Evolutionary conservation across 2,329 filamentous ascomycete genomes (phyloP).

Genomic region (Colletotrichum chrysophilum): DNA sequence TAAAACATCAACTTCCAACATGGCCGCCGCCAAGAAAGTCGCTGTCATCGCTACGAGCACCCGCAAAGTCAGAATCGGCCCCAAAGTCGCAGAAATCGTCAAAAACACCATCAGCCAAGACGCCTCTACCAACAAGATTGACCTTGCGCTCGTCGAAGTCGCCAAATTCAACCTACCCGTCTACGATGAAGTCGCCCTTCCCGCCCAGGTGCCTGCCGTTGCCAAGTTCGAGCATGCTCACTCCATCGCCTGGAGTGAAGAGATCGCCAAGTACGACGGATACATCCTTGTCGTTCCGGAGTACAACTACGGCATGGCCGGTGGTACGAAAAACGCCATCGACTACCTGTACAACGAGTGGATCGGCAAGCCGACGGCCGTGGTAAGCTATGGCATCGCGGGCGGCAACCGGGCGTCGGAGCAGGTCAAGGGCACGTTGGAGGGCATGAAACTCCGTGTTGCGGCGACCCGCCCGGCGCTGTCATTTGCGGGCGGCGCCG

Average conservation of each 20-base stretch:
- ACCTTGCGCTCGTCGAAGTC: conserved; percentile 39
- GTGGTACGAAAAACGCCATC: conserved; percentile 64
- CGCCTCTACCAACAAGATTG: conserved; percentile 22
- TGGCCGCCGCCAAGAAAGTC: conserved; percentile 23
- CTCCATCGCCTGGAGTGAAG: conserved; percentile 48
- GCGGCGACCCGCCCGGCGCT: conserved; percentile 34
- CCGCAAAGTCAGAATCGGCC: conserved; percentile 32
- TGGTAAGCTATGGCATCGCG: conserved; percentile 59
- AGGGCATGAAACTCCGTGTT: conserved; percentile 33
- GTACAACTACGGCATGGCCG: conserved; percentile 63
- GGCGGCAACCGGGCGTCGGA: conserved; percentile 39
- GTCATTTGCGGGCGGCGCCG: conserved; percentile 27
- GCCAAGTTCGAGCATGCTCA: conserved; percentile 44
- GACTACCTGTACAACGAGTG: conserved; percentile 67
- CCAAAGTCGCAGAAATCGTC: conserved; percentile 37
- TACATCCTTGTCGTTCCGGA: conserved; percentile 53
- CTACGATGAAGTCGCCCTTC: conserved; percentile 46
- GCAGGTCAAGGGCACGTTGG: conserved; percentile 28
- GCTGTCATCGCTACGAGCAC: conserved; percentile 43
- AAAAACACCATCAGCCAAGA: conserved; percentile 29
- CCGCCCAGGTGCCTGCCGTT: conserved; percentile 39
- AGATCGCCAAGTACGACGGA: conserved; percentile 45
- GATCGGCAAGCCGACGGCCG: conserved; percentile 56
- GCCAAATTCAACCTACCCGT: conserved; percentile 47
- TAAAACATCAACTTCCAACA: neutral